Conservation (phyloP, 2,329 filamentous ascomycete species). For the Claviceps cyperi region DNA sequence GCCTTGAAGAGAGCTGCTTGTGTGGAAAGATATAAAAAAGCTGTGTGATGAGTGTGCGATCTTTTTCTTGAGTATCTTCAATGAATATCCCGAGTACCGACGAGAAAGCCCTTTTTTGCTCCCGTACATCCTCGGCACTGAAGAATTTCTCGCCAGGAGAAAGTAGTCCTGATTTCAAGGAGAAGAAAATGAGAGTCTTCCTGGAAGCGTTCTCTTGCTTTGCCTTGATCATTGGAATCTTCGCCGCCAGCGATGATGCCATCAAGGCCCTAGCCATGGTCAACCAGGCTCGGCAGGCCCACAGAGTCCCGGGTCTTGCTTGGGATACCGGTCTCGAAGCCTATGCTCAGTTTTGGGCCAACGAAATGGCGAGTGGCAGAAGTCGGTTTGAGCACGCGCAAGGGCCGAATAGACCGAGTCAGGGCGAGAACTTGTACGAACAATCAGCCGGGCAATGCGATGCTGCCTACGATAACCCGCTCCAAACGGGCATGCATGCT, state of each 20-base stretch:
- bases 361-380: slow-evolving; percentile 17
- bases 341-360: slow-evolving; percentile 21
- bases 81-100: not conserved
- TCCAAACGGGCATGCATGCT: slow-evolving; percentile 15
- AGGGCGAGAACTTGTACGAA: slow-evolving; percentile 22
- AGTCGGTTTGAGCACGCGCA: slow-evolving; percentile 19
- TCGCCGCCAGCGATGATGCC: slow-evolving; percentile 12
- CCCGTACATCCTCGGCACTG: not conserved
- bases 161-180: not conserved
- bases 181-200: slow-evolving; percentile 4
- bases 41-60: not conserved
- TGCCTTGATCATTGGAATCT: not conserved
- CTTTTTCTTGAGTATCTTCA: not conserved
- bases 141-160: not conserved
- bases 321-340: slow-evolving; percentile 18
- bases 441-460: slow-evolving; percentile 17
- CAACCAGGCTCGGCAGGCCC: slow-evolving; percentile 17
- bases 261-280: slow-evolving; percentile 14
- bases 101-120: not conserved
- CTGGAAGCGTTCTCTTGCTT: slow-evolving; percentile 4
- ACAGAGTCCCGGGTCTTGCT: slow-evolving; percentile 14
- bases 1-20: no score
- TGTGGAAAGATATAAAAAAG: no score
- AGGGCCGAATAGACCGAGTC: slow-evolving; percentile 15
- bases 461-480: slow-evolving; percentile 14